Conservation (phyloP, 2,329 filamentous ascomycete species). For the Ophiocordyceps sinensis region DNA sequence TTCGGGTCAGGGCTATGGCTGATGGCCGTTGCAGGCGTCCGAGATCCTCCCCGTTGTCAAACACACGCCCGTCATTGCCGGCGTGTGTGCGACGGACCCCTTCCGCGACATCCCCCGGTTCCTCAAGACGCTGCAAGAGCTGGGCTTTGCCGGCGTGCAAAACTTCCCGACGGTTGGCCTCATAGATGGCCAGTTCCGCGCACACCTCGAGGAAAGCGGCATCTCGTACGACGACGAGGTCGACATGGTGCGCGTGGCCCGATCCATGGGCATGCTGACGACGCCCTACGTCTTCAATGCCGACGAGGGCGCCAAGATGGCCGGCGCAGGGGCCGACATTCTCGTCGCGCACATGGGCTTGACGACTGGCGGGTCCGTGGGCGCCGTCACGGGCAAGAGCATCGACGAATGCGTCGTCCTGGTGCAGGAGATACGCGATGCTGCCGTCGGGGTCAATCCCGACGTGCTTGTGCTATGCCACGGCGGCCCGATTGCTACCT, state of each 20-base stretch:
- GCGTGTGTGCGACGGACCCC: constrained; percentile 57
- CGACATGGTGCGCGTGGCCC: constrained; percentile 48
- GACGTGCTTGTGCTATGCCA: constrained; percentile 57
- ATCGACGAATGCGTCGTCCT: constrained; percentile 49
- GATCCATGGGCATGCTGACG: constrained; percentile 45
- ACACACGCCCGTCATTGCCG: constrained; percentile 51
- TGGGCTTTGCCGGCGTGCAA: constrained; percentile 56
- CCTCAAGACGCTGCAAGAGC: constrained; percentile 40
- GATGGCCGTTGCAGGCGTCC: constrained; percentile 27
- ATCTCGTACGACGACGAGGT: constrained; percentile 57
- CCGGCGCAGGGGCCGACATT: constrained; percentile 49
- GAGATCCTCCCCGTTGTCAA: constrained; percentile 53
- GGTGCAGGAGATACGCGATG: constrained; percentile 50
- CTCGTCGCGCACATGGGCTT: constrained; percentile 56
- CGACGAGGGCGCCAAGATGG: constrained; percentile 48
- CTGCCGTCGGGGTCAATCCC: constrained; percentile 35
- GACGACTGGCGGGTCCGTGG: constrained; percentile 50
- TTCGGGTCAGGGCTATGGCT: too few species aligned
- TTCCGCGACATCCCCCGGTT: constrained; percentile 49
- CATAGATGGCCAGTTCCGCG: constrained; percentile 53
- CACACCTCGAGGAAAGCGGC: constrained; percentile 55
- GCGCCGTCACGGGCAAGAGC: constrained; percentile 43
- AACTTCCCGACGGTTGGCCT: constrained; percentile 63
- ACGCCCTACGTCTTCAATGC: constrained; percentile 56
- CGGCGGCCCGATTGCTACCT: constrained; percentile 52